Conservation (phyloP, 139 green algal species). For the Yamagishiella unicocca region DNA sequence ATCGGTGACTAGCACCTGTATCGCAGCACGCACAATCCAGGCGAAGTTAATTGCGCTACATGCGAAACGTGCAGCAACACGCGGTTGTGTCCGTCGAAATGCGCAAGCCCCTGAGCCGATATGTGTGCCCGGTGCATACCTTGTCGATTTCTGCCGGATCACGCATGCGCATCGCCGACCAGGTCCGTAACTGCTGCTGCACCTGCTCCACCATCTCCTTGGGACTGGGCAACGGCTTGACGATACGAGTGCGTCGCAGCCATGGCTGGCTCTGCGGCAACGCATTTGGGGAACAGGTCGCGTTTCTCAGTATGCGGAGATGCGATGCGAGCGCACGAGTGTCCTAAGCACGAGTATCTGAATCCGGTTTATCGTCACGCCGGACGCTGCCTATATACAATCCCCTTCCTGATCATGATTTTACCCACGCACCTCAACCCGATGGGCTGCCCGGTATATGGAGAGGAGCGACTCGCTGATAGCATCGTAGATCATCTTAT, state of each 20-base stretch:
- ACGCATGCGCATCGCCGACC: slow-evolving; percentile 37
- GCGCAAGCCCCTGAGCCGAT: too few relatives aligned
- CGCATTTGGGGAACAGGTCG: too few relatives aligned
- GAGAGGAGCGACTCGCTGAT: slow-evolving; percentile 61
- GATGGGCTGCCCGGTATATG: slow-evolving; percentile 51
- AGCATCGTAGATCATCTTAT: slow-evolving; percentile 70
- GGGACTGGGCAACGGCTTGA: slow-evolving; percentile 51
- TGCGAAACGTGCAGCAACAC: too few relatives aligned
- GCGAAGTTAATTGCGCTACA: neutral
- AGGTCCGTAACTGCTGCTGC: slow-evolving; percentile 40
- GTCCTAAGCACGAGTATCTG: too few relatives aligned
- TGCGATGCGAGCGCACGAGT: too few relatives aligned
- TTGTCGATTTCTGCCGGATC: slow-evolving; percentile 17
- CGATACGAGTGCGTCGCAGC: neutral
- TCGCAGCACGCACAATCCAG: neutral
- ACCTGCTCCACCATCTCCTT: slow-evolving; percentile 45
- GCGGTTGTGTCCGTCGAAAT: too few relatives aligned
- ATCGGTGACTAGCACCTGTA: slow-evolving; percentile 26
- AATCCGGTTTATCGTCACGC: too few relatives aligned
- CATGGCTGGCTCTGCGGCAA: slow-evolving; percentile 23
- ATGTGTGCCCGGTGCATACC: slow-evolving; percentile 26
- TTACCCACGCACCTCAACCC: slow-evolving; percentile 49
- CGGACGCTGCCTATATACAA: too few relatives aligned
- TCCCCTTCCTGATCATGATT: too few relatives aligned
- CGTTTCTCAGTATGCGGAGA: too few relatives aligned